These are phyloP conservation scores for Glycine latifolia DNA, from an alignment of 306 rosid species.

Conservation along the genomic window DNA sequence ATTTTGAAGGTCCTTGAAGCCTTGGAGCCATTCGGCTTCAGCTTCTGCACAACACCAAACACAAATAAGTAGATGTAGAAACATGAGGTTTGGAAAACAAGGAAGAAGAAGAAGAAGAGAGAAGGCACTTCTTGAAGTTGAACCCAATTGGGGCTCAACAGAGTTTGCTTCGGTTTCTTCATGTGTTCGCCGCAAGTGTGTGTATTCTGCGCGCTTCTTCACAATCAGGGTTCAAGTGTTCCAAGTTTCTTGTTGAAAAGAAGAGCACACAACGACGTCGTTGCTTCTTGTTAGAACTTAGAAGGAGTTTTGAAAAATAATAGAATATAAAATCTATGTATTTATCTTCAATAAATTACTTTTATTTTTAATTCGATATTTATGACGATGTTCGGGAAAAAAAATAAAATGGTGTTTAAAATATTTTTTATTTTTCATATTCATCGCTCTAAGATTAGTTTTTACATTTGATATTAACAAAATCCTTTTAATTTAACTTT, in stretches of 20 bases:
- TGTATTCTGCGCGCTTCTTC: conserved; percentile 8
- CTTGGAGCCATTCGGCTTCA: conserved; percentile 58
- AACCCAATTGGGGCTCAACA: conserved; percentile 87
- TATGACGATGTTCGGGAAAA: not conserved
- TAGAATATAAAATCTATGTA: not conserved
- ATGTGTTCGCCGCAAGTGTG: conserved; percentile 58
- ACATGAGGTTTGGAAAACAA: not conserved
- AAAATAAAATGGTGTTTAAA: not conserved
- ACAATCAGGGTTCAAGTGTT: conserved; percentile 42
- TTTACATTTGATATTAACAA: no score
- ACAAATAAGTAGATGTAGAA: conserved; percentile 19
- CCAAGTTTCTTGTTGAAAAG: not conserved
- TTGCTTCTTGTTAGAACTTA: not conserved
- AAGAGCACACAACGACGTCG: conserved; percentile 21
- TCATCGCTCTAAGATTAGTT: no score
- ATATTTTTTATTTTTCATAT: no score
- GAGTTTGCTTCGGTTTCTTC: conserved; percentile 60
- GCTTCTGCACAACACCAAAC: conserved; percentile 59
- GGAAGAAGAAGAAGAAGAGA: conserved; percentile 22
- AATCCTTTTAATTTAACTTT: no score
- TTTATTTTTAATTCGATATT: not conserved
- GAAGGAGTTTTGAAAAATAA: not conserved
- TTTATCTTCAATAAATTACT: not conserved
- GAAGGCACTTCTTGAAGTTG: conserved; percentile 66
- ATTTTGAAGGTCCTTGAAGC: conserved; percentile 49